phyloP scores from a whole-genome alignment of 331 rosid species.

The Ulmus americana region DNA sequence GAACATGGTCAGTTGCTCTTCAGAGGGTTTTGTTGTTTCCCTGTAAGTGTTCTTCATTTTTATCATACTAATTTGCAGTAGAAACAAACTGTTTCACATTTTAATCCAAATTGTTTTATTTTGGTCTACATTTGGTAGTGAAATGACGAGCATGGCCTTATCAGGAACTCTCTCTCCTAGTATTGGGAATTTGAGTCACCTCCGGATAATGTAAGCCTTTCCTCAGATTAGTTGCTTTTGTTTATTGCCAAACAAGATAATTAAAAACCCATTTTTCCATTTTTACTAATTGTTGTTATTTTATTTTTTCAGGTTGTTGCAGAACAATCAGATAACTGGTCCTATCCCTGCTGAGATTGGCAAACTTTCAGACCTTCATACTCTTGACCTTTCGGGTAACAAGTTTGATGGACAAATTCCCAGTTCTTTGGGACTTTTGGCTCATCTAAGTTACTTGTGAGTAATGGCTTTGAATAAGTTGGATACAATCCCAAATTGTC shows the following conservation, averaged over 20 bases:
- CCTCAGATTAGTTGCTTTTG: not conserved
- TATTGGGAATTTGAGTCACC: conserved; percentile 77
- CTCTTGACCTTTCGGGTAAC: conserved; percentile 84
- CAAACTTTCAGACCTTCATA: conserved; percentile 60
- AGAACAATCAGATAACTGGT: conserved; percentile 75
- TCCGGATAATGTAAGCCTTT: conserved; percentile 60
- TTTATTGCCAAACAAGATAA: not conserved
- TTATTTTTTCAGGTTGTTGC: conserved; percentile 55
- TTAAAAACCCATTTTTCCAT: not conserved
- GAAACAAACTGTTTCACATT: too few species aligned
- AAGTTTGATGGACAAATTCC: conserved; percentile 76
- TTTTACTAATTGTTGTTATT: conserved; percentile 11
- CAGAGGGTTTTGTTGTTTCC: conserved; percentile 67
- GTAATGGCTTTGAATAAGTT: conserved; percentile 35
- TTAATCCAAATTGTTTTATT: not conserved
- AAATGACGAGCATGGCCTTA: conserved; percentile 66
- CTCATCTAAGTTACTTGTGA: conserved; percentile 87
- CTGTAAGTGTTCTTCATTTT: conserved; percentile 46
- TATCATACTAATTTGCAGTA: not conserved
- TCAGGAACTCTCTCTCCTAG: conserved; percentile 73
- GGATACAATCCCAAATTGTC: conserved; percentile 2
- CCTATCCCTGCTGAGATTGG: conserved; percentile 78
- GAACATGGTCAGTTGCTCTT: conserved; percentile 84
- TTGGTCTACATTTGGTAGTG: conserved; percentile 41
- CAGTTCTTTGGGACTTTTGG: conserved; percentile 60